Evolutionary conservation across 169 alveolate species (phyloP).

Genomic region (Plasmodium gaboni): DNA sequence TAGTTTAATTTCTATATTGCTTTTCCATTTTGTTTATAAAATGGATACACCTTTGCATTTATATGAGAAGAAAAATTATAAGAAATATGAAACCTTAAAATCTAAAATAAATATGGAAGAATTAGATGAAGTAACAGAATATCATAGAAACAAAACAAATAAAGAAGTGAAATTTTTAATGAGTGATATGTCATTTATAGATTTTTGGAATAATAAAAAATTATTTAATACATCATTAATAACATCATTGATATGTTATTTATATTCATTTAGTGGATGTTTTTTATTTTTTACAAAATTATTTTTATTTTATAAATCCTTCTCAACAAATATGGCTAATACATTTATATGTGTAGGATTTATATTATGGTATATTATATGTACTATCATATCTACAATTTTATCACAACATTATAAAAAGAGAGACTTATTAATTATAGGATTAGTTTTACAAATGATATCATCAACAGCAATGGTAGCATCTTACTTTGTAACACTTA

Average conservation of each 20-base stretch:
- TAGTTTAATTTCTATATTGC: slow-evolving; percentile 23
- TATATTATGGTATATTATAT: slow-evolving; percentile 17
- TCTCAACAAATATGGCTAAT: slow-evolving; percentile 12
- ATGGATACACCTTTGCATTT: slow-evolving; percentile 68
- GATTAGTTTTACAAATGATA: slow-evolving; percentile 21
- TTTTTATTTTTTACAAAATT: slow-evolving; percentile 19
- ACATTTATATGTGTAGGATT: slow-evolving; percentile 15
- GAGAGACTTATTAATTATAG: slow-evolving; percentile 14
- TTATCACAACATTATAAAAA: slow-evolving; percentile 9
- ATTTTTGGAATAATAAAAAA: slow-evolving; percentile 14
- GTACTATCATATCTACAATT: slow-evolving; percentile 4
- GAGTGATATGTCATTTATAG: slow-evolving; percentile 21
- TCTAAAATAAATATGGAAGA: slow-evolving; percentile 8
- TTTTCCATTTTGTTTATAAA: slow-evolving; percentile 20
- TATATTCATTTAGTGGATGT: slow-evolving; percentile 38
- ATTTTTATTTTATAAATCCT: slow-evolving; percentile 18
- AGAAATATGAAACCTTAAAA: slow-evolving; percentile 35
- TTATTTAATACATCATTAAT: slow-evolving; percentile 21
- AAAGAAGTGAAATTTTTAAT: slow-evolving; percentile 23
- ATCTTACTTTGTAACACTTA: slow-evolving; percentile 9
- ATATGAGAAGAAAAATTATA: slow-evolving; percentile 40
- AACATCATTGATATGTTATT: slow-evolving; percentile 22
- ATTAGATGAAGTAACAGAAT: slow-evolving; percentile 40
- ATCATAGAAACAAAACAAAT: slow-evolving; percentile 15
- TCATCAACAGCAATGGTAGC: slow-evolving; percentile 9